Evolutionary conservation across 2,329 filamentous ascomycete genomes (phyloP).

Genomic region (Penicillium vulpinum): DNA sequence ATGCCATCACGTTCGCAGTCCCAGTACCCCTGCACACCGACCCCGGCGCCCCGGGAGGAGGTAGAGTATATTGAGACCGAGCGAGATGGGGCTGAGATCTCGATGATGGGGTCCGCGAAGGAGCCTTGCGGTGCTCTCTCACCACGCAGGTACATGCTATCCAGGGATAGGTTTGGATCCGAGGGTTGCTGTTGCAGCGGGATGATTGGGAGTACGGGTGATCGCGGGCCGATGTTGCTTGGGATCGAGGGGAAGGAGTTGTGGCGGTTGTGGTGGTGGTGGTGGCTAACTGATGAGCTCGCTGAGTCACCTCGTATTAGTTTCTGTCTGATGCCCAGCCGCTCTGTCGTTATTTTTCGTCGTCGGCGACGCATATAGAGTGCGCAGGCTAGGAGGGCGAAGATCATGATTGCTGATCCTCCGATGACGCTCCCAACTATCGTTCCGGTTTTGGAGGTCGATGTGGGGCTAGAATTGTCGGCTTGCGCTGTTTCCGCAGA

Average conservation of each 20-base stretch:
- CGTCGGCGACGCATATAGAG: slow-evolving; percentile 26
- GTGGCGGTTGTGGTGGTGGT: slow-evolving; percentile 7
- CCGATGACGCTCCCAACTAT: slow-evolving; percentile 35
- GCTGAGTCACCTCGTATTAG: slow-evolving; percentile 20
- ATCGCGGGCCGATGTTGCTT: neutral
- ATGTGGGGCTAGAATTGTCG: neutral
- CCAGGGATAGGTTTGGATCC: slow-evolving; percentile 9
- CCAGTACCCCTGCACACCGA: slow-evolving; percentile 5
- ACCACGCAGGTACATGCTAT: slow-evolving; percentile 1
- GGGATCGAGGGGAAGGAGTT: slow-evolving; percentile 9
- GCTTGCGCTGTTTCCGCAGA: neutral
- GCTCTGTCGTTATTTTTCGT: slow-evolving; percentile 7
- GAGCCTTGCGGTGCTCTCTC: neutral
- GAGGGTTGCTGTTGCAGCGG: slow-evolving; percentile 6
- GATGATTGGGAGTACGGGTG: slow-evolving; percentile 10
- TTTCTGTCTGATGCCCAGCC: slow-evolving; percentile 17
- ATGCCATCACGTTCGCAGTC: slow-evolving; percentile 10
- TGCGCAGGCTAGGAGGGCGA: slow-evolving; percentile 26
- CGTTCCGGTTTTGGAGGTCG: slow-evolving; percentile 15
- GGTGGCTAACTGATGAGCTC: slow-evolving; percentile 9
- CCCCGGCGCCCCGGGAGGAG: slow-evolving; percentile 7
- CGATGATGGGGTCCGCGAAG: slow-evolving; percentile 11
- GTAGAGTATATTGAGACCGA: slow-evolving; percentile 18
- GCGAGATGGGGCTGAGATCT: slow-evolving; percentile 16
- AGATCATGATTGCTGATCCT: slow-evolving; percentile 23